Evolutionary conservation across 805 yeast genomes (phyloP).

Genomic region (Spathaspora girioi): DNA sequence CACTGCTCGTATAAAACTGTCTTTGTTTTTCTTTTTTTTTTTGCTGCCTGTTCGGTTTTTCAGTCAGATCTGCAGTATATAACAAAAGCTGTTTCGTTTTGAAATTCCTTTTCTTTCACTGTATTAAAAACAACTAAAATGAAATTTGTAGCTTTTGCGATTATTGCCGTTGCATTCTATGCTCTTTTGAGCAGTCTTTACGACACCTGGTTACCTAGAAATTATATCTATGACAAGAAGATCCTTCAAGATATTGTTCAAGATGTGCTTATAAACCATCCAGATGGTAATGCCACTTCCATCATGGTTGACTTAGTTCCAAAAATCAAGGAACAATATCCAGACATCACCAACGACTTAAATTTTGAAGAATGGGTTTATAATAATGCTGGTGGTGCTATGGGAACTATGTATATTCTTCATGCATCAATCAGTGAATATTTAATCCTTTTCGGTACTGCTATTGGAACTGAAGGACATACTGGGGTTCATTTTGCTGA

Average conservation of each 20-base stretch:
- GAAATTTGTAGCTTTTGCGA: conserved; percentile 22
- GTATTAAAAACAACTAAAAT: conserved; percentile 9
- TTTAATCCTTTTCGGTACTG: conserved; percentile 87
- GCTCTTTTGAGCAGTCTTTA: conserved; percentile 28
- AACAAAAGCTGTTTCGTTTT: not conserved
- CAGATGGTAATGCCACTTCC: conserved; percentile 58
- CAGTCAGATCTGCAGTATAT: not conserved
- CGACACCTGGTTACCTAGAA: conserved; percentile 62
- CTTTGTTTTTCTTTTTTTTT: not conserved
- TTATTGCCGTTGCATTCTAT: conserved; percentile 21
- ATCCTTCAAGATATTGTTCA: conserved; percentile 57
- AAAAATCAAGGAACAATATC: conserved; percentile 60
- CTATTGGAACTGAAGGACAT: conserved; percentile 95
- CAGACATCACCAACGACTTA: conserved; percentile 67
- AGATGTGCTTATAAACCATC: conserved; percentile 49
- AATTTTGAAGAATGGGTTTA: conserved; percentile 86
- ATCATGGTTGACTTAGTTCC: conserved; percentile 61
- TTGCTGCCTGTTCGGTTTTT: not conserved
- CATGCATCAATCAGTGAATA: conserved; percentile 95
- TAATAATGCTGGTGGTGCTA: conserved; percentile 98
- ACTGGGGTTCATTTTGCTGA: conserved; percentile 95
- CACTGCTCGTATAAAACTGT: not conserved
- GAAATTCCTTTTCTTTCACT: not conserved
- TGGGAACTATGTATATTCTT: conserved; percentile 92
- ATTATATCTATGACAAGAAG: conserved; percentile 67